Conservation (phyloP, 768 basidiomycete species). For the Lactarius hengduanensis region DNA sequence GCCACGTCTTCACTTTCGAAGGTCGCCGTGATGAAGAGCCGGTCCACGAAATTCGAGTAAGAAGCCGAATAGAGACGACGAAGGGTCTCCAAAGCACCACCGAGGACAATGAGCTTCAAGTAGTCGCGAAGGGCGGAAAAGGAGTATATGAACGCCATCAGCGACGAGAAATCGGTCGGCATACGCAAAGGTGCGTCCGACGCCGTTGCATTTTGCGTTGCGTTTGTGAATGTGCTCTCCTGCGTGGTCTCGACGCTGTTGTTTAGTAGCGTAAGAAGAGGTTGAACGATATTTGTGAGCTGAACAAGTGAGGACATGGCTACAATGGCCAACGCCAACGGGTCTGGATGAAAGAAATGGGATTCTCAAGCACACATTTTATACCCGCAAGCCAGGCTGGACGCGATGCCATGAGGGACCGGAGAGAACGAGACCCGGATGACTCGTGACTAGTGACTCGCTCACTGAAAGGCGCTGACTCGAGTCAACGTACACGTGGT, state of each 20-base stretch:
- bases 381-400: neutral
- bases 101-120: conserved; percentile 60
- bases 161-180: conserved; percentile 35
- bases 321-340: neutral
- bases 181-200: conserved; percentile 12
- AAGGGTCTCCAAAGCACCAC: conserved; percentile 57
- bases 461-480: neutral
- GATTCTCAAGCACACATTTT: neutral
- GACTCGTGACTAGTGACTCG: neutral
- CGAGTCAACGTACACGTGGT: too few species aligned
- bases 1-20: conserved; percentile 59
- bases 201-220: conserved; percentile 11
- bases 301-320: conserved; percentile 14
- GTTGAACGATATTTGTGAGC: conserved; percentile 5
- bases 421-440: neutral
- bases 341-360: neutral
- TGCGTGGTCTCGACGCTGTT: neutral
- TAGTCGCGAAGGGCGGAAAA: conserved; percentile 59
- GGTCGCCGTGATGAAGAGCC: conserved; percentile 60
- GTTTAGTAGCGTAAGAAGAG: conserved; percentile 15
- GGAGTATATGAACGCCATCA: conserved; percentile 49
- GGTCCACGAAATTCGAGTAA: conserved; percentile 47
- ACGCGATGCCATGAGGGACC: neutral
- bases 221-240: neutral
- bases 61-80: conserved; percentile 46